phyloP scores from a whole-genome alignment of 2,329 filamentous ascomycete genomes.

The Purpureocillium takamizusanense region DNA sequence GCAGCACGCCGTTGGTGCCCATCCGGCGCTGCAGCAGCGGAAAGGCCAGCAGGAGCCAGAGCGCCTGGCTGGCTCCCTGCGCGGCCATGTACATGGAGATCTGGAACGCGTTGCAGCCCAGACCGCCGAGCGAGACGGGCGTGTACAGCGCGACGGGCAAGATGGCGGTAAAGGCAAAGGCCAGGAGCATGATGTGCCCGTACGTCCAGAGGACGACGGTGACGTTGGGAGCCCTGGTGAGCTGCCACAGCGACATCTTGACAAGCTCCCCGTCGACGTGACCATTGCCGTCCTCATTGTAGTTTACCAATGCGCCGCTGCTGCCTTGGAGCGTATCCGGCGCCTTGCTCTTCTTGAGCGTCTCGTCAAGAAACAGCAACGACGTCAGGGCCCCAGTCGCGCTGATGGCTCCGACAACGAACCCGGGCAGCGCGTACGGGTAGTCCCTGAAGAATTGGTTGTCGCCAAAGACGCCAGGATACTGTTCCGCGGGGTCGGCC shows the following conservation, averaged over 20 bases:
- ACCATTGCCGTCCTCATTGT: too few relatives aligned
- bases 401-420: conserved; percentile 47
- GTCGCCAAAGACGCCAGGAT: conserved; percentile 41
- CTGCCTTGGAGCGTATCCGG: too few relatives aligned
- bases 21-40: conserved; percentile 55
- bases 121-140: conserved; percentile 51
- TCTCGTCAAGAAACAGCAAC: conserved; percentile 55
- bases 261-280: background rate
- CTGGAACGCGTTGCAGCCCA: conserved; percentile 49
- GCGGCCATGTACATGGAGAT: conserved; percentile 60
- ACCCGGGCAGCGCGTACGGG: conserved; percentile 46
- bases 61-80: conserved; percentile 56
- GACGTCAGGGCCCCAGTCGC: conserved; percentile 41
- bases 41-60: conserved; percentile 65
- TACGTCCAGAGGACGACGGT: conserved; percentile 57
- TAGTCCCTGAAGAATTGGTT: conserved; percentile 36
- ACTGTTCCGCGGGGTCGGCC: conserved; percentile 57
- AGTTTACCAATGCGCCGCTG: too few relatives aligned
- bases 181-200: conserved; percentile 58
- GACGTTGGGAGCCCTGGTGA: conserved; percentile 57
- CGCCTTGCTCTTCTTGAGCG: conserved; percentile 25
- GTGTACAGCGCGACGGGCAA: conserved; percentile 62
- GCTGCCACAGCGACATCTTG: conserved; percentile 18
- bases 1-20: conserved; percentile 59
- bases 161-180: conserved; percentile 63